Evolutionary conservation across 306 rosid species (phyloP).

Genomic region (Pyrus pyrifolia): DNA sequence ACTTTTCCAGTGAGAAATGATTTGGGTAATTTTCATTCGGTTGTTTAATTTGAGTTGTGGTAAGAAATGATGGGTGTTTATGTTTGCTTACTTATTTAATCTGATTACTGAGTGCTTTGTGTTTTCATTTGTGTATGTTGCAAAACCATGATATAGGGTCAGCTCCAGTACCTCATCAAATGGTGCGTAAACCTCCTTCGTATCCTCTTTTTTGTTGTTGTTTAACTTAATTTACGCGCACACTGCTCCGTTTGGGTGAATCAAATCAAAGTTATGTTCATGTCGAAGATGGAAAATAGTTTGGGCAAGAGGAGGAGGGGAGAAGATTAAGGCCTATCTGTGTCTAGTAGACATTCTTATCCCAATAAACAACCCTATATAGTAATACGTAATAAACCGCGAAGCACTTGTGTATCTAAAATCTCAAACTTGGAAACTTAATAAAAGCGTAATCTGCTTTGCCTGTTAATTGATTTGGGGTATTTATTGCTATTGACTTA

Average conservation of each 20-base stretch:
- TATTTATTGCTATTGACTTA: conserved; percentile 15
- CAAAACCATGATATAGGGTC: conserved; percentile 45
- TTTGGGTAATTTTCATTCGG: background rate
- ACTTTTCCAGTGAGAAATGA: background rate
- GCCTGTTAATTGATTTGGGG: background rate
- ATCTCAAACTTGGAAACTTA: background rate
- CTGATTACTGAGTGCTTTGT: conserved; percentile 19
- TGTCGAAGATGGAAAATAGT: background rate
- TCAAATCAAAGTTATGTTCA: background rate
- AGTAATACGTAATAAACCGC: background rate
- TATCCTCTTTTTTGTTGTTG: background rate
- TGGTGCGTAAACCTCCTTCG: conserved; percentile 45
- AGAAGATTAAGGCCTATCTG: background rate
- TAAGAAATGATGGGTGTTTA: background rate
- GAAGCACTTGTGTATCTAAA: background rate
- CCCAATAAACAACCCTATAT: background rate
- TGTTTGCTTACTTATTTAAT: background rate
- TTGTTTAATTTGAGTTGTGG: background rate
- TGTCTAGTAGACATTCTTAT: background rate
- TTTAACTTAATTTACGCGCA: background rate
- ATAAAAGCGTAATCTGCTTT: background rate
- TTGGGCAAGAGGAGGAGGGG: background rate
- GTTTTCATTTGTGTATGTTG: conserved; percentile 5
- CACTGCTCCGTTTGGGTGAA: background rate
- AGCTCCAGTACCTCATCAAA: conserved; percentile 83